phyloP scores from a whole-genome alignment of 768 basidiomycete species.

The Artomyces pyxidatus region DNA sequence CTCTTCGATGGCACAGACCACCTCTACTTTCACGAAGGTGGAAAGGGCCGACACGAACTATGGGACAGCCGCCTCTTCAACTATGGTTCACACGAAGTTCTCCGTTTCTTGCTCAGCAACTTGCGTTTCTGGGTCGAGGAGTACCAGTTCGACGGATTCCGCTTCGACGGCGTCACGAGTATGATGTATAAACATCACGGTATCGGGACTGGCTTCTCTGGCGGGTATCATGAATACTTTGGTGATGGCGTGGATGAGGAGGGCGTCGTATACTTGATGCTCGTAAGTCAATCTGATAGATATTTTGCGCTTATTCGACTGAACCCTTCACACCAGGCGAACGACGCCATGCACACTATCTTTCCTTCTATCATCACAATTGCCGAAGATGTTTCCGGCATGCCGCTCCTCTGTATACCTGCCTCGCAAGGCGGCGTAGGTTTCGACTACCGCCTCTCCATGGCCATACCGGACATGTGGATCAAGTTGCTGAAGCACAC shows the following conservation, averaged over 20 bases:
- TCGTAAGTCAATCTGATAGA: slow-evolving; percentile 47
- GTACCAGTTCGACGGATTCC: slow-evolving; percentile 94
- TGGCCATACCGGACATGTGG: slow-evolving; percentile 99
- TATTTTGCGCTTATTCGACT: neutral
- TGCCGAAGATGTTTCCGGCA: slow-evolving; percentile 98
- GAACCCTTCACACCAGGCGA: slow-evolving; percentile 53
- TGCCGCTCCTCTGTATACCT: slow-evolving; percentile 88
- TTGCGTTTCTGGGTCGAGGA: slow-evolving; percentile 93
- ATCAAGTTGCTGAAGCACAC: slow-evolving; percentile 97
- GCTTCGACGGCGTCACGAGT: slow-evolving; percentile 97
- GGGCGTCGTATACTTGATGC: slow-evolving; percentile 93
- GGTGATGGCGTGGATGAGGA: slow-evolving; percentile 79
- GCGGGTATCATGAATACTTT: slow-evolving; percentile 98
- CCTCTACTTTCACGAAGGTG: slow-evolving; percentile 93
- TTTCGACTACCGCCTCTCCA: slow-evolving; percentile 96
- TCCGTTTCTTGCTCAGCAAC: slow-evolving; percentile 93
- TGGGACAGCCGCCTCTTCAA: slow-evolving; percentile 99
- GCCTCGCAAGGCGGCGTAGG: slow-evolving; percentile 82
- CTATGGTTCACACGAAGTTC: slow-evolving; percentile 89
- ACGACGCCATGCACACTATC: slow-evolving; percentile 77
- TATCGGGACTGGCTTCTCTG: slow-evolving; percentile 95
- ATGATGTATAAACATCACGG: slow-evolving; percentile 99
- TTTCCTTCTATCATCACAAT: slow-evolving; percentile 84
- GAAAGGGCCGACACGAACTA: slow-evolving; percentile 84
- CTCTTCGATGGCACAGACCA: slow-evolving; percentile 97